These are phyloP conservation scores for Colletotrichum lindemuthianum DNA, from an alignment of 2,329 filamentous ascomycete genomes.

Conservation along the genomic window DNA sequence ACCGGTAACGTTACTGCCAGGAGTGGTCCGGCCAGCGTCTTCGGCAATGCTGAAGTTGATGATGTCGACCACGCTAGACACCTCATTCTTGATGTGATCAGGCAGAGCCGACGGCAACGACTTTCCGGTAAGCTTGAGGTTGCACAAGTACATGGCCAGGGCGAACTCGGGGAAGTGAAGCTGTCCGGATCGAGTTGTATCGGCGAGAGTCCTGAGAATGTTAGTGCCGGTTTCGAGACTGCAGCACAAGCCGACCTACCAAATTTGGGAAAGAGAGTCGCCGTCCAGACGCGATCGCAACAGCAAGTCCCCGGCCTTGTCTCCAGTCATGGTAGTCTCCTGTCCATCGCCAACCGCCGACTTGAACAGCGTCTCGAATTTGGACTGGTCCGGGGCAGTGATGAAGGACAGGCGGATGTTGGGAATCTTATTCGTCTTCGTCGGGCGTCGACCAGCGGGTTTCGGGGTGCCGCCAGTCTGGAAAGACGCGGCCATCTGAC, in stretches of 20 bases:
- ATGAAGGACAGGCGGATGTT: slow-evolving; percentile 96
- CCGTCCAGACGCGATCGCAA: slow-evolving; percentile 89
- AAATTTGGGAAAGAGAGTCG: slow-evolving; percentile 90
- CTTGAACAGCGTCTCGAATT: slow-evolving; percentile 98
- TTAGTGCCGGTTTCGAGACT: slow-evolving; percentile 36
- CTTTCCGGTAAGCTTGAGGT: slow-evolving; percentile 89
- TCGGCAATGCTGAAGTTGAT: slow-evolving; percentile 95
- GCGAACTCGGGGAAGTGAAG: slow-evolving; percentile 98
- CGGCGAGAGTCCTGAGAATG: slow-evolving; percentile 79
- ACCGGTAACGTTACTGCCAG: slow-evolving; percentile 70
- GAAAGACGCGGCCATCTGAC: slow-evolving; percentile 74
- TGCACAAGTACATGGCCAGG: slow-evolving; percentile 98
- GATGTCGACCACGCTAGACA: slow-evolving; percentile 99
- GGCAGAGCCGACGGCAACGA: slow-evolving; percentile 79
- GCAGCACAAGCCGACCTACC: slow-evolving; percentile 63
- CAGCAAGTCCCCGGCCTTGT: slow-evolving; percentile 90
- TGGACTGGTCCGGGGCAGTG: slow-evolving; percentile 91
- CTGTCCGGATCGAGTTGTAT: slow-evolving; percentile 96
- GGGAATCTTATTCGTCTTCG: slow-evolving; percentile 80
- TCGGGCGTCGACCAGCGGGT: slow-evolving; percentile 58
- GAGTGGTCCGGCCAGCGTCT: slow-evolving; percentile 63
- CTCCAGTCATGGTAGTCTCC: slow-evolving; percentile 83
- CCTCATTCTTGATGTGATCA: slow-evolving; percentile 91
- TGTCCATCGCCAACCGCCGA: slow-evolving; percentile 87
- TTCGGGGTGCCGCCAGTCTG: slow-evolving; percentile 60